Conservation (phyloP, 2,329 filamentous ascomycete species). For the Salinomyces thailandicus region DNA sequence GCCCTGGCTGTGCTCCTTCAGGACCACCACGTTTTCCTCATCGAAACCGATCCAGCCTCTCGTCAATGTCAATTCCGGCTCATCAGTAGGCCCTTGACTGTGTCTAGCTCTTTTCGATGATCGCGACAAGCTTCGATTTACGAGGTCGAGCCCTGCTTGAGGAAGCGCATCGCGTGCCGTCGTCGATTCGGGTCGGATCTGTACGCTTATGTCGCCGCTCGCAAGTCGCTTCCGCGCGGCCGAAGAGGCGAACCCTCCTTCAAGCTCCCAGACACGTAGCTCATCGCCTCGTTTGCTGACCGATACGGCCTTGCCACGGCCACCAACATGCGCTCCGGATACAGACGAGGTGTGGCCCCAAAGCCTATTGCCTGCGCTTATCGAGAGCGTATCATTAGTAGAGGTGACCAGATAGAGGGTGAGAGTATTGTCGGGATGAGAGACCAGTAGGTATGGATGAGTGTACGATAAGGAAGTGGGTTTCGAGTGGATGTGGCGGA, state of each 20-base stretch:
- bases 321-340: conserved; percentile 72
- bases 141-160: conserved; percentile 12
- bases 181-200: conserved; percentile 28
- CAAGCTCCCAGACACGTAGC: conserved; percentile 75
- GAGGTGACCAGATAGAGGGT: conserved; percentile 74
- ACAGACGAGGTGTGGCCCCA: conserved; percentile 92
- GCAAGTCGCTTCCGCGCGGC: conserved; percentile 32
- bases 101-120: background rate
- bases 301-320: conserved; percentile 80
- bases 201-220: conserved; percentile 43
- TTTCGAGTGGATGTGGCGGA: conserved; percentile 28
- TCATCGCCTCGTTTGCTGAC: conserved; percentile 64
- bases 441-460: conserved; percentile 77
- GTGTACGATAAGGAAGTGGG: conserved; percentile 44
- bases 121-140: conserved; percentile 1
- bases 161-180: background rate
- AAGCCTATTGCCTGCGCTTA: conserved; percentile 64
- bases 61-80: conserved; percentile 30
- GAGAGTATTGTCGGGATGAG: conserved; percentile 78
- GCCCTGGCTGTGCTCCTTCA: conserved; percentile 59
- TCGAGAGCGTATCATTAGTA: conserved; percentile 51
- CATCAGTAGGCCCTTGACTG: conserved; percentile 6
- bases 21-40: conserved; percentile 80
- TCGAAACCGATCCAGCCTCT: conserved; percentile 73
- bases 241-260: conserved; percentile 51